Evolutionary conservation across 257 asterid genomes (phyloP), one percentile per base, ranked within the genome.

Genomic region (Coffea eugenioides): DNA sequence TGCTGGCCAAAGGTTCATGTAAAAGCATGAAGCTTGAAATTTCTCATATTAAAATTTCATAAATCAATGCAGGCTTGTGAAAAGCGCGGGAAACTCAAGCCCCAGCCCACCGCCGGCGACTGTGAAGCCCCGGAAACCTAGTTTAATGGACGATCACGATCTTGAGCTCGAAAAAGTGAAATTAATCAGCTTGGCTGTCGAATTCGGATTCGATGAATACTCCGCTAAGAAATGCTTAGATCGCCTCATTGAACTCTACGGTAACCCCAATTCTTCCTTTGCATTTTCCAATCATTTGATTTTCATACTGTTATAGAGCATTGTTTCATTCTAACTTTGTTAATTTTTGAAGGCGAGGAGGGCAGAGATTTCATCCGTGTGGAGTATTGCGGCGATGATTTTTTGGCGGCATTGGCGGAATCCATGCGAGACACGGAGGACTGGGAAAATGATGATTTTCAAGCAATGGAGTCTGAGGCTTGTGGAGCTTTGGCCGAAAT

Each of bases 381-480:
- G 87, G 98, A 95, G 86, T 88, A 83, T 75, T 95, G 97, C 27
- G 97, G 99, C 41, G 99, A 93, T 83, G 98, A 95, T 82, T 95
- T 83, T 83, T 88, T 95, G 82, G 94, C 96, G 77, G 89, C 94
- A n/a, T 90, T 95, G 80, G 98, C 96, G 59, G 99, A 95, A 68
- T 88, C 86, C 27, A 85, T 91, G 89, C 91, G 86, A 81, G 91
- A 91, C 76, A 79, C 88, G 14, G 97, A 93, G 91, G 99, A 95
- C 77, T 95, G 99, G 99, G 99, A 92, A 77, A 96, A 93, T 86
- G 96, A 93, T 83, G 97, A 93, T 86, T 84, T 89, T 80, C 91
- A 90, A 84, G 93, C 92, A 77, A 84, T 92, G 91, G 99, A 94
- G 78, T 85, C 96, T 36, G 96, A 93, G 89, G 96, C 97, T 76